Evolutionary conservation across 2,329 filamentous ascomycete species (phyloP).

Genomic region (Knufia fluminis): DNA sequence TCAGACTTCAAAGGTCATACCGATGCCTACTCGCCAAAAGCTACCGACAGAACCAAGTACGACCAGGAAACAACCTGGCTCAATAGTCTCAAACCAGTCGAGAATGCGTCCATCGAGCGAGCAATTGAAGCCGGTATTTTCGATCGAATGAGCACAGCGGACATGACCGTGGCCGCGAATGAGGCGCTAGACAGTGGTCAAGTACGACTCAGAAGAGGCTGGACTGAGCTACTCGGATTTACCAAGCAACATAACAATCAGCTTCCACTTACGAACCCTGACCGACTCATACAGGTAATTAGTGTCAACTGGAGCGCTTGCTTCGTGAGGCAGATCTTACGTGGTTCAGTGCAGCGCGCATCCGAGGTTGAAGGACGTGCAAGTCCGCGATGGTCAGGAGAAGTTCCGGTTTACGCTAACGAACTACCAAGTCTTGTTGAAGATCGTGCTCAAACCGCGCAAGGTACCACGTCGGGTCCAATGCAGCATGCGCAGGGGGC

Average conservation of each 20-base stretch:
- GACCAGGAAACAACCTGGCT: conserved; percentile 6
- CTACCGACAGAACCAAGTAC: neutral
- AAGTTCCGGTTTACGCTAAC: conserved; percentile 2
- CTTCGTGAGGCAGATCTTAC: neutral
- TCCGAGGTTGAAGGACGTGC: neutral
- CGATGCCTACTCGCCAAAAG: neutral
- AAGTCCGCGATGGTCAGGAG: neutral
- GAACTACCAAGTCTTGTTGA: neutral
- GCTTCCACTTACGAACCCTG: neutral
- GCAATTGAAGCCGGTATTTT: conserved; percentile 1
- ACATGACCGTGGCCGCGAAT: neutral
- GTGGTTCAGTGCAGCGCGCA: neutral
- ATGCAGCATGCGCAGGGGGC: neutral
- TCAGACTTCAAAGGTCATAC: conserved; percentile 1
- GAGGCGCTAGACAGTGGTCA: neutral
- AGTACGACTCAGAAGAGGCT: conserved; percentile 1
- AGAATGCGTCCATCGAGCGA: neutral
- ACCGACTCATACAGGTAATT: neutral
- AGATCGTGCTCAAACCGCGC: neutral
- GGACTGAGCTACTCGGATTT: neutral
- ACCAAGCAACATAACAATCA: neutral
- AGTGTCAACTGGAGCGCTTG: conserved; percentile 9
- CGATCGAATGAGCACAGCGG: neutral
- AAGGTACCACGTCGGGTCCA: neutral
- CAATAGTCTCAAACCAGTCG: neutral